These are phyloP conservation scores for Blastocystis sp. DNA, from an alignment of 352 stramenopile genomes.

Conservation along the genomic window DNA sequence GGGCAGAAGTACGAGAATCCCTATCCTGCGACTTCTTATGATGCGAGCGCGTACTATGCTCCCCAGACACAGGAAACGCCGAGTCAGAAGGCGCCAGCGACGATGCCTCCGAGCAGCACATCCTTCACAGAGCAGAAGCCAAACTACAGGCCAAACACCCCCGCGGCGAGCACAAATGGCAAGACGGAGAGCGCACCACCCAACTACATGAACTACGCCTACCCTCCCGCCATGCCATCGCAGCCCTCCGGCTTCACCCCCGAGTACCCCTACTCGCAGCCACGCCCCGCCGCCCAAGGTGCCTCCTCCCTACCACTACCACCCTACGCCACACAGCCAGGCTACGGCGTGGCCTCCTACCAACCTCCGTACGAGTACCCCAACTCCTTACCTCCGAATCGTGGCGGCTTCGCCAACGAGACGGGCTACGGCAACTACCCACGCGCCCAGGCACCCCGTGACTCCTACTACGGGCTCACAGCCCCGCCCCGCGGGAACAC, in stretches of 20 bases:
- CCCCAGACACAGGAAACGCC: not conserved
- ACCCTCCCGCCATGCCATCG: not conserved
- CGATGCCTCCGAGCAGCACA: not conserved
- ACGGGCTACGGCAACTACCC: not conserved
- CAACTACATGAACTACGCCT: slow-evolving; percentile 29
- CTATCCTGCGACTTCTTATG: slow-evolving; percentile 42
- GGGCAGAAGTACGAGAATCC: slow-evolving; percentile 15
- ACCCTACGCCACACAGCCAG: not conserved
- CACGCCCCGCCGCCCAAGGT: not conserved
- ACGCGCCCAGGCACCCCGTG: not conserved
- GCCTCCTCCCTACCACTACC: not conserved
- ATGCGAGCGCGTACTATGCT: slow-evolving; percentile 33
- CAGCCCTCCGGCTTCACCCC: not conserved
- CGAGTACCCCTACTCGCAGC: not conserved
- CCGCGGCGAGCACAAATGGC: not conserved
- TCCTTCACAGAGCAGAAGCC: not conserved
- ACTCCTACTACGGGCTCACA: not conserved
- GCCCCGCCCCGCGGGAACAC: not conserved
- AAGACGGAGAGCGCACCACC: slow-evolving; percentile 1
- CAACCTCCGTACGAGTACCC: not conserved
- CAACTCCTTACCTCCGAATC: not conserved
- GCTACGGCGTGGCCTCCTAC: not conserved
- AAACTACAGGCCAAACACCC: not conserved
- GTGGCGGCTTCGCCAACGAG: not conserved
- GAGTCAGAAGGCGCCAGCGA: not conserved